These are phyloP conservation scores for Phascolomyces articulosus DNA, from an alignment of 371 early-diverging fungal species.

Conservation along the genomic window DNA sequence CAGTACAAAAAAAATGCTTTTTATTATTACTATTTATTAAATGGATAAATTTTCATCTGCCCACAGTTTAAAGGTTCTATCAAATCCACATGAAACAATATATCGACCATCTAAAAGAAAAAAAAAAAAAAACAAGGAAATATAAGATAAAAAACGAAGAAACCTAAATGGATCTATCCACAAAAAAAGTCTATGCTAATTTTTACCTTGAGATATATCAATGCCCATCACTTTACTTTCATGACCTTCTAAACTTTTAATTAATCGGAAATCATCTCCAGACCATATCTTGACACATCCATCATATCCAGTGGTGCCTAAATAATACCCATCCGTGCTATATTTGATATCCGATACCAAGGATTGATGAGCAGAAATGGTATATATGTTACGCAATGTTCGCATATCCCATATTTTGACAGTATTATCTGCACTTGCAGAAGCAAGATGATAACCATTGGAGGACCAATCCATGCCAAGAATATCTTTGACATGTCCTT, in stretches of 20 bases:
- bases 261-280: constrained; percentile 88
- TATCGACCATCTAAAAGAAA: constrained; percentile 68
- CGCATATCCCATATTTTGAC: constrained; percentile 94
- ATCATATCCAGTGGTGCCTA: constrained; percentile 82
- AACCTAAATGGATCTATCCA: no score
- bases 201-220: constrained; percentile 77
- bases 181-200: background rate
- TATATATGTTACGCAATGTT: constrained; percentile 72
- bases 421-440: constrained; percentile 83
- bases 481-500: constrained; percentile 93
- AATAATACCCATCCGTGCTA: constrained; percentile 61
- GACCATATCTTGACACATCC: constrained; percentile 94
- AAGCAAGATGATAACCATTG: constrained; percentile 80
- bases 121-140: constrained; percentile 6
- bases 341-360: constrained; percentile 86
- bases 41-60: constrained; percentile 58
- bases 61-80: constrained; percentile 96
- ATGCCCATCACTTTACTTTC: constrained; percentile 91
- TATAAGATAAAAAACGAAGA: background rate
- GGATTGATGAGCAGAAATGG: constrained; percentile 92
- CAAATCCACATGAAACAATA: constrained; percentile 87
- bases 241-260: constrained; percentile 86
- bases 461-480: constrained; percentile 90
- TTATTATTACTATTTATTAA: no score
- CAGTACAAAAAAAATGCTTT: no score